Percentiles rank a stretch among this genome's conserved stretches.
These are phyloP conservation scores for Suillus subalutaceus DNA, from an alignment of 768 basidiomycete genomes.

Conservation along the genomic window DNA sequence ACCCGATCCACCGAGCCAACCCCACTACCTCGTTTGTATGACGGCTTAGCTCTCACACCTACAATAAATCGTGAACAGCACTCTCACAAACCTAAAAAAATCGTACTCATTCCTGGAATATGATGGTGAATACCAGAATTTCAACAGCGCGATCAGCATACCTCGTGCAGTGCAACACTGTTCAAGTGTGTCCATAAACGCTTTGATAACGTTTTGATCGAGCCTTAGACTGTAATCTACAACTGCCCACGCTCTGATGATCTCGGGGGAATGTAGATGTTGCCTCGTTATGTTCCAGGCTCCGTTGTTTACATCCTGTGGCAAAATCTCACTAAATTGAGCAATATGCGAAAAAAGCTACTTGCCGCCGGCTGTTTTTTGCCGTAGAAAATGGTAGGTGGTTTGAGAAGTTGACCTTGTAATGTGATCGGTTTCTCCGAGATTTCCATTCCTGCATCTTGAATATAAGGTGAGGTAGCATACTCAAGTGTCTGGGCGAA, in stretches of 20 bases:
- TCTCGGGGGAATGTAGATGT: conserved; percentile 29
- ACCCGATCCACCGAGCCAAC: conserved; percentile 6
- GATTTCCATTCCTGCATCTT: conserved; percentile 45
- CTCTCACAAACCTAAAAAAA: not conserved
- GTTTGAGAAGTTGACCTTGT: conserved; percentile 39
- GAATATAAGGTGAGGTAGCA: conserved; percentile 42
- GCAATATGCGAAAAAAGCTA: not conserved
- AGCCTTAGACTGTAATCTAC: conserved; percentile 30
- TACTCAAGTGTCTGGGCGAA: conserved; percentile 39
- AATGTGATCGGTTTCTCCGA: conserved; percentile 32
- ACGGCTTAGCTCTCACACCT: conserved; percentile 10
- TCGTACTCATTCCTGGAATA: conserved; percentile 29
- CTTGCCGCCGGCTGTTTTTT: not conserved
- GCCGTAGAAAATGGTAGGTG: conserved; percentile 38
- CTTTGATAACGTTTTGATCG: conserved; percentile 10
- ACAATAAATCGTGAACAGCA: not conserved
- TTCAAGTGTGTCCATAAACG: conserved; percentile 29
- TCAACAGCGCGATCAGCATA: conserved; percentile 15
- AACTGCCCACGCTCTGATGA: conserved; percentile 40
- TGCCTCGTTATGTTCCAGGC: conserved; percentile 42
- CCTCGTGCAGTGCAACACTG: conserved; percentile 34
- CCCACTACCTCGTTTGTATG: conserved; percentile 8
- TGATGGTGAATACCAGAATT: not conserved
- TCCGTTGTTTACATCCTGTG: conserved; percentile 27
- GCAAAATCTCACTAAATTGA: conserved; percentile 13